These are phyloP conservation scores for Vitis rupestris DNA, from an alignment of 164 flowering plant genomes.

Conservation along the genomic window DNA sequence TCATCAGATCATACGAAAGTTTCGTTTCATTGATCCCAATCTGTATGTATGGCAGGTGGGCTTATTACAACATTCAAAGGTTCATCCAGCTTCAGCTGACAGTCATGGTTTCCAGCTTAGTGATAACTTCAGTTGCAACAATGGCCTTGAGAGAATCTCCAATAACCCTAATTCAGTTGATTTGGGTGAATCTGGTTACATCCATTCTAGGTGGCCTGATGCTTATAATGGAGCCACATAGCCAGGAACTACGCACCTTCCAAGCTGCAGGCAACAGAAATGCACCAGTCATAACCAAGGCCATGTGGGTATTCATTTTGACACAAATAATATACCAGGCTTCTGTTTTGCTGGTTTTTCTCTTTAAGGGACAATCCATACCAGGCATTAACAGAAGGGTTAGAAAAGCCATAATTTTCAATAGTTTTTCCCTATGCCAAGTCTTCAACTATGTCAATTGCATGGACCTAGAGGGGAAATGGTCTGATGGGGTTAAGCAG, in stretches of 20 bases:
- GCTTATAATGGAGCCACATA: constrained; percentile 14
- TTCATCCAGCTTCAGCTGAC: constrained; percentile 31
- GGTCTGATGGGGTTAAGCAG: background rate
- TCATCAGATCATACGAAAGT: background rate
- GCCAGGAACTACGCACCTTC: background rate
- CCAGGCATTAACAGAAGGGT: background rate
- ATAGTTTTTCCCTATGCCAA: constrained; percentile 20
- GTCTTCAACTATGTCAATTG: constrained; percentile 15
- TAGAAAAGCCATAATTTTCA: constrained; percentile 17
- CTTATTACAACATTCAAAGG: constrained; percentile 20
- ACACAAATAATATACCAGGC: constrained; percentile 17
- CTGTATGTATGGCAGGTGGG: constrained; percentile 10
- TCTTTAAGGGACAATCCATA: constrained; percentile 1
- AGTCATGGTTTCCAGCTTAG: constrained; percentile 7
- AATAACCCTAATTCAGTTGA: constrained; percentile 21
- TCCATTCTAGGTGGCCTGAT: constrained; percentile 19
- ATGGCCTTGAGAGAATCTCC: constrained; percentile 18
- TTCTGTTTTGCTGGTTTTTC: constrained; percentile 5
- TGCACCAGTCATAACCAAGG: constrained; percentile 10
- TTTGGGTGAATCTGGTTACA: constrained; percentile 21
- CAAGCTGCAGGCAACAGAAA: background rate
- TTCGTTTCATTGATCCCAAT: constrained; percentile 1
- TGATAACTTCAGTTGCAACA: constrained; percentile 12
- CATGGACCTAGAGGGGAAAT: constrained; percentile 10
- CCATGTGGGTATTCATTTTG: constrained; percentile 18